Base-by-base conservation (phyloP, 2,329 filamentous ascomycete species). In the Fusarium brevicatenulatum region DNA sequence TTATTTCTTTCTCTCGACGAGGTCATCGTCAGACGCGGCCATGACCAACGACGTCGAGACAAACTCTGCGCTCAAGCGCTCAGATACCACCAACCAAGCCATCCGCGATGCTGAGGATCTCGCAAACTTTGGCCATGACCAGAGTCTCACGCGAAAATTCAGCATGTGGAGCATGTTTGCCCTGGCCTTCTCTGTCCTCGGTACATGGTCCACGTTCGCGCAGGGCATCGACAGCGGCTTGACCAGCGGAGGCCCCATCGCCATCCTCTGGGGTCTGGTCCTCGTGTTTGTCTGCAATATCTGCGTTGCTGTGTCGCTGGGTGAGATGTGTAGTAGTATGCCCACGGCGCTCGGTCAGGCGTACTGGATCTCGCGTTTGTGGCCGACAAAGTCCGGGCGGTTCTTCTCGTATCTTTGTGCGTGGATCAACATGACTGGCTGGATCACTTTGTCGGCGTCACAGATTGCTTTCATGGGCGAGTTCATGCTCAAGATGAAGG, bases 341-440 rank as follows among this genome's bases (percentile, higher is more conserved):
- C 89, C 89, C 8, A 90, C 88, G 0, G 88, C 88, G 0, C 80
- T 90, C 5, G 89, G 89, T 1, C 89, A 91, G 79, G 88, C 88
- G 0, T 90, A 88, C 77, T 91, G 88, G 87, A 79, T 82, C 61
- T 80, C 80, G 32, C 78, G 78, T 4, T 76, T 83, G 36, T 81
- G 78, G 76, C 75, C 56, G 79, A 84, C 82, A 53, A 78, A 64
- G 74, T 75, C 19, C 2, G 88, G 87, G 4, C 83, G 88, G 4
- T 87, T 89, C 67, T 74, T 79, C 8, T 88, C 86, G 3, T 90
- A 90, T 73, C 83, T 90, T 79, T 88, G 87, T 70, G 88, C 88
- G 5, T 90, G 87, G 87, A 88, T 89, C 74, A 90, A 90, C 77
- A 88, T 85, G 0, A 89, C 89, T 65, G 88, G 88, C 18, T 90